These are phyloP conservation scores for Tetragonia tetragonoides DNA, from an alignment of 148 eudicot species.

Conservation along the genomic window DNA sequence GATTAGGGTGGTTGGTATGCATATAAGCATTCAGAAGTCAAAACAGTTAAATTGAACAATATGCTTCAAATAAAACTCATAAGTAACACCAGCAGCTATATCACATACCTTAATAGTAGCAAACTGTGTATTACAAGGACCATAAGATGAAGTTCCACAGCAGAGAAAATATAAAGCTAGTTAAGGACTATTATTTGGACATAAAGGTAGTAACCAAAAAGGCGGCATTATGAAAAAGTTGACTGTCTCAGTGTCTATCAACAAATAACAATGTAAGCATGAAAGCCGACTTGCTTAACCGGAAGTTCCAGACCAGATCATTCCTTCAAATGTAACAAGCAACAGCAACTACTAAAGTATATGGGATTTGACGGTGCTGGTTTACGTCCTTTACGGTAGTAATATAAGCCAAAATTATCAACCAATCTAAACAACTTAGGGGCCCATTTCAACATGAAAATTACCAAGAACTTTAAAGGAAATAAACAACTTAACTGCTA, in stretches of 20 bases:
- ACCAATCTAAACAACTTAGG: no score
- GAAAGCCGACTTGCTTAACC: no score
- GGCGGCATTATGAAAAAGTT: background rate
- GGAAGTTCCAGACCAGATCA: background rate
- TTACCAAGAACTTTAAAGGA: no score
- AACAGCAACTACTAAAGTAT: background rate
- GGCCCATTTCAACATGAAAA: no score
- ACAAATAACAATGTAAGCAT: background rate
- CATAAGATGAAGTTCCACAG: slow-evolving; percentile 82
- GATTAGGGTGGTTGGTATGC: background rate
- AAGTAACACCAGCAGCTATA: slow-evolving; percentile 12
- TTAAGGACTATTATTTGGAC: background rate
- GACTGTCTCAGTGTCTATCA: background rate
- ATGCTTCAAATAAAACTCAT: no score
- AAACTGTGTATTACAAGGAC: slow-evolving; percentile 80
- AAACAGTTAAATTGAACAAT: background rate
- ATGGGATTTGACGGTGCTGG: no score
- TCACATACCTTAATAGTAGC: slow-evolving; percentile 68
- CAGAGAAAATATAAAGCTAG: slow-evolving; percentile 18
- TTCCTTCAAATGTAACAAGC: background rate
- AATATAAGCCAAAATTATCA: no score
- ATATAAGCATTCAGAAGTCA: background rate
- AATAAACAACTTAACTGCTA: no score
- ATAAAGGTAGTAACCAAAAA: background rate
- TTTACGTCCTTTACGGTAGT: no score